A percentile compares a stretch with the other conserved stretches of the same genome.
Evolutionary conservation across 495 filamentous ascomycete genomes (phyloP).

Genomic region (Hypomontagnella monticulosa): DNA sequence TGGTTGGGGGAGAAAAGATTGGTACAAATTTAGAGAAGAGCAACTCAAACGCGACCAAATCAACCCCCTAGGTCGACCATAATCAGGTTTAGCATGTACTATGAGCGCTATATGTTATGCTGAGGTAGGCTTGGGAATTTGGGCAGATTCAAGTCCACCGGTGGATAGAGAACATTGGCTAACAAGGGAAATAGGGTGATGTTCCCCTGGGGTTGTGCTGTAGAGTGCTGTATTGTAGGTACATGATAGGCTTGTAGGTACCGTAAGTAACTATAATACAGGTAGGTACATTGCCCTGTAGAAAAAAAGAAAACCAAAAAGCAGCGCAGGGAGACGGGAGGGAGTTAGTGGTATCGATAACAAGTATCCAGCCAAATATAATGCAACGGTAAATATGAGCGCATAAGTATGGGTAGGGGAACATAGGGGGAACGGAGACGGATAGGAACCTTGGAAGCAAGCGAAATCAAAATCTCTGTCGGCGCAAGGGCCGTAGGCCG

Average conservation of each 20-base stretch:
- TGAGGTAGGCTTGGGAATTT: too few species aligned
- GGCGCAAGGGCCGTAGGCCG: conserved; percentile 11
- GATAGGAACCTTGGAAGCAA: background rate
- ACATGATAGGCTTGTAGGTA: background rate
- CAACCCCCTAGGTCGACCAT: background rate
- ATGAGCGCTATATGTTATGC: too few species aligned
- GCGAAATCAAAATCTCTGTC: conserved; percentile 1
- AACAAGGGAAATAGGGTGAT: too few species aligned
- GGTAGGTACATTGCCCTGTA: background rate
- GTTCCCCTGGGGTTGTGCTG: too few species aligned
- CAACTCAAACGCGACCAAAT: background rate
- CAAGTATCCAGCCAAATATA: background rate
- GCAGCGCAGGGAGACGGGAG: background rate
- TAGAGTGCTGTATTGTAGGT: conserved; percentile 10
- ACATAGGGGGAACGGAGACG: background rate
- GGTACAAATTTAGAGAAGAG: conserved; percentile 1
- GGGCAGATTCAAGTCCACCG: background rate
- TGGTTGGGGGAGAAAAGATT: conserved; percentile 40
- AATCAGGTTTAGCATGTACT: too few species aligned
- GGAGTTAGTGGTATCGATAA: conserved; percentile 15
- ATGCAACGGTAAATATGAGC: background rate
- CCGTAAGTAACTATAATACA: background rate
- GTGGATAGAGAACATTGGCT: background rate
- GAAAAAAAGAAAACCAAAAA: background rate
- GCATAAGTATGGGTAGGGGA: background rate